Evolutionary conservation across 2,329 filamentous ascomycete species (phyloP).

Genomic region (Ilyonectria destructans): DNA sequence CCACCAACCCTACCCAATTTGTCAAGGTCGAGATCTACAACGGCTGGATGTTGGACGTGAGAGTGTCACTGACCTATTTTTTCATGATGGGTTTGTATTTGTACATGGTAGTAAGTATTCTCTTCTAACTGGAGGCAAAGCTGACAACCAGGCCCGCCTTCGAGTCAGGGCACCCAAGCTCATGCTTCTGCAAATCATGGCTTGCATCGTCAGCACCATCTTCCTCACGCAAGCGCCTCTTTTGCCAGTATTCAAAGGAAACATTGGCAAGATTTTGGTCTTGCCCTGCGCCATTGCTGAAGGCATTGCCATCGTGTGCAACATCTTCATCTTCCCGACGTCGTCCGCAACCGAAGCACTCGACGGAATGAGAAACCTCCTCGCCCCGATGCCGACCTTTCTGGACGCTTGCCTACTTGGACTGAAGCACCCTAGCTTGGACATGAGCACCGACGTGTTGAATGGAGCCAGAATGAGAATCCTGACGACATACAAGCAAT

Average conservation of each 20-base stretch:
- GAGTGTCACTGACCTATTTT: constrained; percentile 39
- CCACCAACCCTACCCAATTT: constrained; percentile 35
- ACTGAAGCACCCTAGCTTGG: constrained; percentile 19
- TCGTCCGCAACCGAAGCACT: constrained; percentile 65
- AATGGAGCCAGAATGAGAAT: not conserved
- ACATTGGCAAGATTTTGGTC: constrained; percentile 44
- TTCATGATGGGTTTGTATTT: constrained; percentile 41
- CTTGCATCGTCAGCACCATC: constrained; percentile 63
- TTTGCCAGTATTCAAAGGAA: constrained; percentile 59
- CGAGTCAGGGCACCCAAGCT: constrained; percentile 64
- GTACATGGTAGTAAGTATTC: constrained; percentile 26
- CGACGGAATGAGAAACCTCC: constrained; percentile 23
- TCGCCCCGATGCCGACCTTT: constrained; percentile 17
- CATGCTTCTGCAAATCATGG: constrained; percentile 62
- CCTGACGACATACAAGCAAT: constrained; percentile 17
- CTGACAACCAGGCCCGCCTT: constrained; percentile 53
- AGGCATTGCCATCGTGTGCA: constrained; percentile 61
- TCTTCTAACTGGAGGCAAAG: not conserved
- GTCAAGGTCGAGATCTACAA: constrained; percentile 33
- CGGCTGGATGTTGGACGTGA: constrained; percentile 39
- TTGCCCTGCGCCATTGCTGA: constrained; percentile 62
- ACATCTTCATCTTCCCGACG: constrained; percentile 64
- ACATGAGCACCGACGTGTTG: constrained; percentile 15
- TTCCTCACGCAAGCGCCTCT: constrained; percentile 62
- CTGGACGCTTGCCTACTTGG: constrained; percentile 19